Conservation (phyloP, 257 asterid genomes). For the Paraleonurus japonicus region DNA sequence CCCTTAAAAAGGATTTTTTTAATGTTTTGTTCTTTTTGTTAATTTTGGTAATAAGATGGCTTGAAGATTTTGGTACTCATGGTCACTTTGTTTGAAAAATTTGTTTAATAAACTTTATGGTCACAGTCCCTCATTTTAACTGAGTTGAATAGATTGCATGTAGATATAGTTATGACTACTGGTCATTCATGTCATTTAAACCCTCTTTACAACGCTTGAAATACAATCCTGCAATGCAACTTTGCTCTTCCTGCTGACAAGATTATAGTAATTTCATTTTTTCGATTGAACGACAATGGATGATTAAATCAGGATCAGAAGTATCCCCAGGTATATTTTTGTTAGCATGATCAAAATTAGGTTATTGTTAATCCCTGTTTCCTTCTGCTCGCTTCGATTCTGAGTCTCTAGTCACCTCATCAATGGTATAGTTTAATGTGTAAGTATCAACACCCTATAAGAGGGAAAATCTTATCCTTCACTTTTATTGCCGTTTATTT, state of each 20-base stretch:
- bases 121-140: slow-evolving; percentile 4
- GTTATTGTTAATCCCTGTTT: slow-evolving; percentile 37
- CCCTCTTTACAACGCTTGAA: slow-evolving; percentile 9
- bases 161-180: not conserved
- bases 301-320: slow-evolving; percentile 32
- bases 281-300: slow-evolving; percentile 28
- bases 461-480: slow-evolving; percentile 32
- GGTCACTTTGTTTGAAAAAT: too few relatives aligned
- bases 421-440: slow-evolving; percentile 37
- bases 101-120: not conserved
- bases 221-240: slow-evolving; percentile 15
- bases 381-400: slow-evolving; percentile 33
- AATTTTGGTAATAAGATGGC: not conserved
- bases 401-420: slow-evolving; percentile 46
- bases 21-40: not conserved
- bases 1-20: not conserved
- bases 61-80: not conserved
- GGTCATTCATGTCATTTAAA: slow-evolving; percentile 16
- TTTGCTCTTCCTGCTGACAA: slow-evolving; percentile 18
- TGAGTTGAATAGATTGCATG: not conserved
- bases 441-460: slow-evolving; percentile 49
- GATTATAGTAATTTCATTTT: slow-evolving; percentile 13
- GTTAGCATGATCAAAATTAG: slow-evolving; percentile 28
- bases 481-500: slow-evolving; percentile 31
- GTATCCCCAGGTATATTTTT: slow-evolving; percentile 48